A percentile compares a stretch with the other conserved stretches of the same genome.
Evolutionary conservation across 441 rosid genomes (phyloP).

Genomic region (Theobroma grandiflorum): DNA sequence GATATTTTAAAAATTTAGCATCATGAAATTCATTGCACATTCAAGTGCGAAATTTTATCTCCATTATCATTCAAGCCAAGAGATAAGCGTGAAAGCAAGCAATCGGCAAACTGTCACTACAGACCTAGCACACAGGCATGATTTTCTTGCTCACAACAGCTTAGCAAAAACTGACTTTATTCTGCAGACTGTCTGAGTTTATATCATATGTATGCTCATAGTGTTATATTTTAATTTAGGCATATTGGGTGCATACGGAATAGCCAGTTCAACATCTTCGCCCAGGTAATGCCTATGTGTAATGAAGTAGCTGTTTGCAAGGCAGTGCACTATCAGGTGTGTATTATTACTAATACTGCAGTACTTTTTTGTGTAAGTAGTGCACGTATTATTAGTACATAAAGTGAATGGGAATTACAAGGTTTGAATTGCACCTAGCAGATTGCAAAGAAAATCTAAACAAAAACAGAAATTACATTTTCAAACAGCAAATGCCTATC

Average conservation of each 20-base stretch:
- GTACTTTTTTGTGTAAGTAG: background rate
- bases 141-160: background rate
- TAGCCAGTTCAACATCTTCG: background rate
- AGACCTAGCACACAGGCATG: background rate
- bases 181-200: background rate
- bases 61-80: background rate
- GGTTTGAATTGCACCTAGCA: constrained; percentile 2
- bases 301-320: background rate
- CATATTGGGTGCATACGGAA: background rate
- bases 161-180: background rate
- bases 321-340: background rate
- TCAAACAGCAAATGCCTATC: background rate
- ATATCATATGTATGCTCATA: background rate
- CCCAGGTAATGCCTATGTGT: background rate
- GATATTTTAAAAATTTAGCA: background rate
- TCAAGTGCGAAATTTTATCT: background rate
- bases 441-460: background rate
- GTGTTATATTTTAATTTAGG: background rate
- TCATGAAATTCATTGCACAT: background rate
- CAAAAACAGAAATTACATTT: background rate
- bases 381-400: background rate
- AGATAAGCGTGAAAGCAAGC: constrained; percentile 5
- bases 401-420: background rate
- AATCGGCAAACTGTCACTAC: background rate
- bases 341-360: background rate